Evolutionary conservation across 2,329 filamentous ascomycete genomes (phyloP).

Genomic region (Mycosphaerella sp.): DNA sequence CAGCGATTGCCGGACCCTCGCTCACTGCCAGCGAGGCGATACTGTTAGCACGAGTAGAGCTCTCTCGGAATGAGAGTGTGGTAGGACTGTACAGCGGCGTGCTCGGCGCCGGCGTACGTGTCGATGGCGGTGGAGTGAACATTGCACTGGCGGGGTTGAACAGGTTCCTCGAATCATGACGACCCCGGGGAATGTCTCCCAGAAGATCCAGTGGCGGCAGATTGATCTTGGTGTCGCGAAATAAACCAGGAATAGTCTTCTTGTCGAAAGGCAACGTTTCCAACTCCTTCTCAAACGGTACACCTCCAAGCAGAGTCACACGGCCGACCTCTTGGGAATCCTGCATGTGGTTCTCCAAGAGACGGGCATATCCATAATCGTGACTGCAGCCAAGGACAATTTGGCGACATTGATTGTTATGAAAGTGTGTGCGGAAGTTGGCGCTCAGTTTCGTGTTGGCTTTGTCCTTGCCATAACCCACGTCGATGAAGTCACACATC

Average conservation of each 20-base stretch:
- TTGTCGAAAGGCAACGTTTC: conserved; percentile 45
- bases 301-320: conserved; percentile 52
- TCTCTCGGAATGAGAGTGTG: conserved; percentile 9
- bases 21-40: conserved; percentile 19
- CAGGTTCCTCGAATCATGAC: conserved; percentile 29
- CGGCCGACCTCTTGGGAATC: conserved; percentile 40
- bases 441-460: conserved; percentile 55
- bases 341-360: conserved; percentile 47
- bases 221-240: conserved; percentile 48
- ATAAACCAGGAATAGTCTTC: conserved; percentile 47
- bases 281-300: conserved; percentile 51
- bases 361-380: conserved; percentile 49
- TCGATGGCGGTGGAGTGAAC: conserved; percentile 23
- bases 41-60: conserved; percentile 19
- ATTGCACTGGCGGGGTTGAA: conserved; percentile 27
- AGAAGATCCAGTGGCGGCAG: conserved; percentile 23
- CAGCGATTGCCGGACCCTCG: conserved; percentile 9
- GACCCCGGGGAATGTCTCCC: conserved; percentile 14
- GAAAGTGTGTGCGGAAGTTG: conserved; percentile 49
- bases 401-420: conserved; percentile 55
- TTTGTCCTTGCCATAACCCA: conserved; percentile 52
- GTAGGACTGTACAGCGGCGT: conserved; percentile 16
- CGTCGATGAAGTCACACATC: conserved; percentile 56
- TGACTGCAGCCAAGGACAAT: conserved; percentile 55
- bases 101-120: conserved; percentile 14